phyloP scores from a whole-genome alignment of 768 basidiomycete genomes.

The Crucibulum laeve region DNA sequence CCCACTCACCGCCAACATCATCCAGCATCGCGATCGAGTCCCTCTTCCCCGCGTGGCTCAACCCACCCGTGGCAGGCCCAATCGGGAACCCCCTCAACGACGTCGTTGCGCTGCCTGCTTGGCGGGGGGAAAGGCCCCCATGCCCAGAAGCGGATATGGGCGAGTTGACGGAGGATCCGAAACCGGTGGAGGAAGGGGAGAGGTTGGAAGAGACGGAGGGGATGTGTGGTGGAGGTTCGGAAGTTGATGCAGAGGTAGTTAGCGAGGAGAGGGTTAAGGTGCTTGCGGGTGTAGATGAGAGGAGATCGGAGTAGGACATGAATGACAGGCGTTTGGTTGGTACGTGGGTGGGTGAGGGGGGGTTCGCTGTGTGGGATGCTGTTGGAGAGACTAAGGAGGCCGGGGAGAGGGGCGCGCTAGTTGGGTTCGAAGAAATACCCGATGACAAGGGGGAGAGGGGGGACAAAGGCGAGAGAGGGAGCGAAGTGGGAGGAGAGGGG shows the following conservation, averaged over 20 bases:
- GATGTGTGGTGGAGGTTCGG: slow-evolving; percentile 73
- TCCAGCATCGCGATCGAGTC: slow-evolving; percentile 47
- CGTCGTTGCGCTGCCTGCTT: slow-evolving; percentile 19
- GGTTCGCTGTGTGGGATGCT: slow-evolving; percentile 10
- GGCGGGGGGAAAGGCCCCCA: slow-evolving; percentile 12
- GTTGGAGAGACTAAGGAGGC: too few species aligned
- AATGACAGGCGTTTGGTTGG: slow-evolving; percentile 77
- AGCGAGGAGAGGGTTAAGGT: slow-evolving; percentile 70
- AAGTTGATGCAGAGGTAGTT: slow-evolving; percentile 53
- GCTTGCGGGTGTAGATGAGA: slow-evolving; percentile 70
- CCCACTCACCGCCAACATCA: slow-evolving; percentile 83
- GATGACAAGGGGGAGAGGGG: slow-evolving; percentile 5
- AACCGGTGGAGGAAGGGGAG: too few species aligned
- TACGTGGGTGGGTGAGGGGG: slow-evolving; percentile 42
- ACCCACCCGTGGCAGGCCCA: too few species aligned
- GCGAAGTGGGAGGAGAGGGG: slow-evolving; percentile 13
- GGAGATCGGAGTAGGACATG: slow-evolving; percentile 83
- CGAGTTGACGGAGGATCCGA: slow-evolving; percentile 12
- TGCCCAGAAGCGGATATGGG: slow-evolving; percentile 7
- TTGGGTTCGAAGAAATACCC: slow-evolving; percentile 18
- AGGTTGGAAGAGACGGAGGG: slow-evolving; percentile 52
- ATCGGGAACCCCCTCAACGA: slow-evolving; percentile 19
- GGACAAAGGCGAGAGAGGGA: slow-evolving; percentile 9
- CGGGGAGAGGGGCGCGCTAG: slow-evolving; percentile 8
- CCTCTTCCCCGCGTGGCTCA: slow-evolving; percentile 18